Evolutionary conservation across 306 rosid species (phyloP).

Genomic region (Begonia peltatifolia): DNA sequence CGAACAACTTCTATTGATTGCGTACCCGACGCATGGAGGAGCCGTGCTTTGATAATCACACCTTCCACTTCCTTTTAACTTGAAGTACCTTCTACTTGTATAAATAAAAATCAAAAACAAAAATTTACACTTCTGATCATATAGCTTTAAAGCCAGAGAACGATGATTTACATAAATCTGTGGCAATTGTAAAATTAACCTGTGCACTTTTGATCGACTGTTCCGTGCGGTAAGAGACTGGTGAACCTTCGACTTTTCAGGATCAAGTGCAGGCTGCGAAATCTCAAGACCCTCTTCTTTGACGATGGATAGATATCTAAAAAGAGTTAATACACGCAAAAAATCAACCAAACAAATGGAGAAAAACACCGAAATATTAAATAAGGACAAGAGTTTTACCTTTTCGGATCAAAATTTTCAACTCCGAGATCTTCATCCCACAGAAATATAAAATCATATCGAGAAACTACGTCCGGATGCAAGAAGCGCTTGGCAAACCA

Average conservation of each 20-base stretch:
- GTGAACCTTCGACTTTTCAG: constrained; percentile 66
- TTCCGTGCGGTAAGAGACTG: constrained; percentile 65
- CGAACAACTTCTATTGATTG: neutral
- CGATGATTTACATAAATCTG: too few relatives aligned
- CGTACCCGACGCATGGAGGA: constrained; percentile 82
- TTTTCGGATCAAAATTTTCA: constrained; percentile 56
- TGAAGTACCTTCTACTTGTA: constrained; percentile 58
- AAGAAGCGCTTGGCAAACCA: constrained; percentile 94
- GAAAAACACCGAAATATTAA: neutral
- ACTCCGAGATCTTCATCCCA: constrained; percentile 98
- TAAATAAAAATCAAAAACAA: too few relatives aligned
- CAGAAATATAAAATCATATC: constrained; percentile 67
- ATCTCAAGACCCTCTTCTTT: constrained; percentile 80
- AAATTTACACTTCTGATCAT: too few relatives aligned
- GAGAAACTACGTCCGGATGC: constrained; percentile 85
- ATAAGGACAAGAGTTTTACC: constrained; percentile 15
- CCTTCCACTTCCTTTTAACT: constrained; percentile 57
- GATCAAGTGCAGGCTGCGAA: constrained; percentile 97
- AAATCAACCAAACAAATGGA: neutral
- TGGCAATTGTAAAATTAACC: constrained; percentile 24
- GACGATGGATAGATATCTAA: constrained; percentile 68
- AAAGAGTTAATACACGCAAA: neutral
- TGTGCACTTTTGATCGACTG: constrained; percentile 60
- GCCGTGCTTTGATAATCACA: constrained; percentile 54
- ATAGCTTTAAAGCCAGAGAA: too few relatives aligned